Conservation (phyloP, 768 basidiomycete species). For the Tulasnella sp. region DNA sequence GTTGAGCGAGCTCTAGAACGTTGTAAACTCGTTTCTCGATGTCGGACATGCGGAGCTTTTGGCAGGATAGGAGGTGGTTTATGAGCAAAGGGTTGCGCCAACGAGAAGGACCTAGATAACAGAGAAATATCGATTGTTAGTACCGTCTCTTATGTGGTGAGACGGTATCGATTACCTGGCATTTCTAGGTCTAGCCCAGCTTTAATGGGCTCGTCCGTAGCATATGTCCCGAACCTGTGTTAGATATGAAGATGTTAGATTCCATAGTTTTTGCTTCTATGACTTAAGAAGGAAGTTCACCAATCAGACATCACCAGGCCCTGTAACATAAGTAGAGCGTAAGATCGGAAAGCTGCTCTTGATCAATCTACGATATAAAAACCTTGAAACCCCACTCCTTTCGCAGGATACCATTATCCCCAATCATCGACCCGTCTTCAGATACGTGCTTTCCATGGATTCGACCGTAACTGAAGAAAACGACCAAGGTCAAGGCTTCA, state of each 20-base stretch:
- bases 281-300: slow-evolving; percentile 28
- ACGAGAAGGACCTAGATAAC: slow-evolving; percentile 64
- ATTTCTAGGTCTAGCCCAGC: slow-evolving; percentile 57
- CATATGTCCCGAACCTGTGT: slow-evolving; percentile 31
- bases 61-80: slow-evolving; percentile 31
- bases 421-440: slow-evolving; percentile 39
- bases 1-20: slow-evolving; percentile 30
- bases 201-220: slow-evolving; percentile 37
- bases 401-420: slow-evolving; percentile 42
- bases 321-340: slow-evolving; percentile 28
- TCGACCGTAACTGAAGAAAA: slow-evolving; percentile 21
- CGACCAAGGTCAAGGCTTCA: neutral
- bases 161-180: slow-evolving; percentile 44
- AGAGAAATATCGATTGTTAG: slow-evolving; percentile 50
- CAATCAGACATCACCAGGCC: slow-evolving; percentile 76
- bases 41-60: slow-evolving; percentile 22
- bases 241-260: neutral
- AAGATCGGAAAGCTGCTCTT: slow-evolving; percentile 32
- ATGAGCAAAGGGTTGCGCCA: slow-evolving; percentile 64
- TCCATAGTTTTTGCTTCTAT: neutral
- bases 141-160: slow-evolving; percentile 34
- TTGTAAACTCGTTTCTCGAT: slow-evolving; percentile 23
- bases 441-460: slow-evolving; percentile 57
- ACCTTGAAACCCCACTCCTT: slow-evolving; percentile 52
- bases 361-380: slow-evolving; percentile 35